Conservation (phyloP, 768 basidiomycete genomes). For the Mycena galopus region DNA sequence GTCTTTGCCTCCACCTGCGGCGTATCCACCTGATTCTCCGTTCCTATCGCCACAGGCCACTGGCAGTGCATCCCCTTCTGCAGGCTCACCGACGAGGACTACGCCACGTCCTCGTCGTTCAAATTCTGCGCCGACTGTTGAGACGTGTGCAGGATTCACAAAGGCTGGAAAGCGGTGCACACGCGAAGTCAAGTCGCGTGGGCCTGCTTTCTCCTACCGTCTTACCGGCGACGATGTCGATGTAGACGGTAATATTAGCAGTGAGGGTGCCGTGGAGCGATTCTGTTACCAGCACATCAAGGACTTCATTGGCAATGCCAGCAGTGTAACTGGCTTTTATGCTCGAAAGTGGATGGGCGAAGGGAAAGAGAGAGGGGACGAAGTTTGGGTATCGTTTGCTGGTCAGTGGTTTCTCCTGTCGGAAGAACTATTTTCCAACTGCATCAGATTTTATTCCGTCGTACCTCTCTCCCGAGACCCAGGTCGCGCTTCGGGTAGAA, state of each 20-base stretch:
- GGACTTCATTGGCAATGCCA: constrained; percentile 29
- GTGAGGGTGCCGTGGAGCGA: constrained; percentile 36
- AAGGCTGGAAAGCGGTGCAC: constrained; percentile 37
- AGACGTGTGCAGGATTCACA: constrained; percentile 35
- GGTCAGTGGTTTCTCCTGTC: constrained; percentile 4
- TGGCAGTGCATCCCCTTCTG: constrained; percentile 10
- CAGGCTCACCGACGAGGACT: constrained; percentile 13
- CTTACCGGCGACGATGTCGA: constrained; percentile 27
- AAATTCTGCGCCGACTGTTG: constrained; percentile 32
- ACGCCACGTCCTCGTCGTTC: constrained; percentile 34
- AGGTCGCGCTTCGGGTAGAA: constrained; percentile 37
- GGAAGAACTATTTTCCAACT: neutral
- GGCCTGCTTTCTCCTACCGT: constrained; percentile 36
- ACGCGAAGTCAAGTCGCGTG: constrained; percentile 37
- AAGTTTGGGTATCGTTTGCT: constrained; percentile 35
- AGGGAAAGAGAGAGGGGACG: constrained; percentile 28
- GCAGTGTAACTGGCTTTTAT: constrained; percentile 35
- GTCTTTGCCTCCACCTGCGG: constrained; percentile 24
- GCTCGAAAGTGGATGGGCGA: constrained; percentile 37
- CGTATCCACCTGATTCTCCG: constrained; percentile 28
- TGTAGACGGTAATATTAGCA: constrained; percentile 30
- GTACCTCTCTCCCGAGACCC: constrained; percentile 37
- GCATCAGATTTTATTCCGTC: constrained; percentile 32
- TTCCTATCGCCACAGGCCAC: constrained; percentile 32
- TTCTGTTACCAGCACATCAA: constrained; percentile 38